A percentile compares a stretch with the other conserved stretches of the same genome.
Conservation (phyloP, 164 flowering plant genomes). For the Taxillus chinensis region DNA sequence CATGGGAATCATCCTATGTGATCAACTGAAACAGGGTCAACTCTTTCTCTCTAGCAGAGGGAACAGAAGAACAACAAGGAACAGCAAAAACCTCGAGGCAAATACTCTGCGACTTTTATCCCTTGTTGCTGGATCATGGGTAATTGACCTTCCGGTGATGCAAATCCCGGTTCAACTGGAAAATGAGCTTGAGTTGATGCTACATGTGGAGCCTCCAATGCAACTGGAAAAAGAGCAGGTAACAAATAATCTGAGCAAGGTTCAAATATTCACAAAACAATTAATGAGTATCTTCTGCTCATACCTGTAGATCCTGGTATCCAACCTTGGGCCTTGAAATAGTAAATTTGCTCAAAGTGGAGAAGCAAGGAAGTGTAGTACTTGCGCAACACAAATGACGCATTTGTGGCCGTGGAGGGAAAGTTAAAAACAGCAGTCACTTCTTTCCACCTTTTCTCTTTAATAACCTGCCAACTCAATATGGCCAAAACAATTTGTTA, state of each 20-base stretch:
- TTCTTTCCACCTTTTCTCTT: conserved; percentile 85
- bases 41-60: too few relatives aligned
- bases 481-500: background rate
- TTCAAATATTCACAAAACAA: background rate
- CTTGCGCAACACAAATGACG: conserved; percentile 89
- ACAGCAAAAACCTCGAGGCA: conserved; percentile 28
- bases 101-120: conserved; percentile 14
- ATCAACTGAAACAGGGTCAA: too few relatives aligned
- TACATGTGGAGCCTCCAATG: conserved; percentile 22
- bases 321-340: conserved; percentile 48
- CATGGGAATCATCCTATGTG: too few relatives aligned
- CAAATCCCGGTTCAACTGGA: conserved; percentile 9
- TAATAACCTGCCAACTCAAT: conserved; percentile 41
- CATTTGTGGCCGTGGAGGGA: conserved; percentile 94
- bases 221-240: conserved; percentile 23
- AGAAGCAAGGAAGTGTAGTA: conserved; percentile 70
- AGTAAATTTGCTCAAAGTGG: conserved; percentile 83
- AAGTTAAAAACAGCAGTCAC: conserved; percentile 82
- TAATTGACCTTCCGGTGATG: conserved; percentile 23
- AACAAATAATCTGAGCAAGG: background rate
- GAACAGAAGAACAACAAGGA: background rate
- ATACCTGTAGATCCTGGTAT: conserved; percentile 33
- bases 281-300: background rate
- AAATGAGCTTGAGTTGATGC: conserved; percentile 17
- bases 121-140: conserved; percentile 17